Conservation (phyloP, 805 yeast species). For the Lachancea dasiensis region DNA sequence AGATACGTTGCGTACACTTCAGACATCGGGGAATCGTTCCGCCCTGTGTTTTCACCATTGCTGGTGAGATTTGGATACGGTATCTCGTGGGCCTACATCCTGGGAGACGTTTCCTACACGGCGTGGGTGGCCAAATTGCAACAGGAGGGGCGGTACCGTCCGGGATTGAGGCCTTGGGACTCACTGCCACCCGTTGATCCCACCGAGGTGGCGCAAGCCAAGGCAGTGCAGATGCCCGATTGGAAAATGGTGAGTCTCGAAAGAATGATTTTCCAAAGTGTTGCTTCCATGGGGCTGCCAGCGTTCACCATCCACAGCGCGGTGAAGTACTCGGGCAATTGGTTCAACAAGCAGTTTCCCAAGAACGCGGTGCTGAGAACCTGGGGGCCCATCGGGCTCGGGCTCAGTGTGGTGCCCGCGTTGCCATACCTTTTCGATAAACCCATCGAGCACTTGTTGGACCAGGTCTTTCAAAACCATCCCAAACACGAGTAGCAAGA, state of each 20-base stretch:
- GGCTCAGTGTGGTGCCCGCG: slow-evolving; percentile 69
- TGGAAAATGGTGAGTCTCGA: slow-evolving; percentile 62
- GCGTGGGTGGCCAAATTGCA: slow-evolving; percentile 66
- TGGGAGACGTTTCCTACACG: slow-evolving; percentile 70
- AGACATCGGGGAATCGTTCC: slow-evolving; percentile 79
- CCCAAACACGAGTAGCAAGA: slow-evolving; percentile 8
- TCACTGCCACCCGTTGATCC: slow-evolving; percentile 33
- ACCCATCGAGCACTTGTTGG: slow-evolving; percentile 70
- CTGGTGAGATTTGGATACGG: slow-evolving; percentile 65
- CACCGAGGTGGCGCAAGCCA: slow-evolving; percentile 33
- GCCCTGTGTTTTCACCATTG: slow-evolving; percentile 71
- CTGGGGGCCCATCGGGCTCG: slow-evolving; percentile 76
- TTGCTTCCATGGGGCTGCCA: slow-evolving; percentile 84
- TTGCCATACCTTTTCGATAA: slow-evolving; percentile 76
- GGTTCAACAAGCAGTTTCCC: slow-evolving; percentile 48
- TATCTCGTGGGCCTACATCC: slow-evolving; percentile 66
- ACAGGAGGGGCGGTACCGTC: slow-evolving; percentile 56
- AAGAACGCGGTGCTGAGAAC: slow-evolving; percentile 43
- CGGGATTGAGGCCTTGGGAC: slow-evolving; percentile 67
- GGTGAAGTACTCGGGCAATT: slow-evolving; percentile 60
- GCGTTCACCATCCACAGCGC: slow-evolving; percentile 78
- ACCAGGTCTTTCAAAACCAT: slow-evolving; percentile 46
- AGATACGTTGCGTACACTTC: slow-evolving; percentile 83
- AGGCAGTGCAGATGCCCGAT: slow-evolving; percentile 45
- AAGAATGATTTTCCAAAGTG: slow-evolving; percentile 72